Base-by-base conservation (phyloP, 1,284 basidiomycete genomes). In the Rhizoctonia solani region DNA sequence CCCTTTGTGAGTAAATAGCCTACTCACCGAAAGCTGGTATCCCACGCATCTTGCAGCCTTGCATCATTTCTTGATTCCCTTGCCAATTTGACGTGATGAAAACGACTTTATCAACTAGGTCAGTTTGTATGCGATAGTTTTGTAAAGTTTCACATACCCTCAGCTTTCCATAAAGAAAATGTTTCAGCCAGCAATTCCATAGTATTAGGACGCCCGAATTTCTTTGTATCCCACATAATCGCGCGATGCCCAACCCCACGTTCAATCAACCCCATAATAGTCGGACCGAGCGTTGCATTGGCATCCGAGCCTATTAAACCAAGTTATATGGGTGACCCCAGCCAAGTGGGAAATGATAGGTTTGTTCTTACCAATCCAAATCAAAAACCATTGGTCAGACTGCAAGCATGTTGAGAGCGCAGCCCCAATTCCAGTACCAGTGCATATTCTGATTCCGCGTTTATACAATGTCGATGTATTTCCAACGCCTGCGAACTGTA, bases 1-100 rank as follows among this genome's bases (percentile, higher is more conserved):
- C 37, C 37, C 9, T 8, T 16, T 39, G 9, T 8, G 37, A n/a
- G n/a, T 16, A 54, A 54, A n/a, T n/a, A n/a, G n/a, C 37, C 11
- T 6, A 34, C 52, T 54, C 47, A 41, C 67, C 85, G 73, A 87
- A 87, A 68, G 83, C 84, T 56, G 85, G 85, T 66, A 88, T 87
- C 21, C 82, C 82, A 29, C 81, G 82, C 70, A 79, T 79, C 75
- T 84, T 87, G 74, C 85, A 87, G 16, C 85, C 85, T 72, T 86
- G 84, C 85, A 87, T 87, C 76, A 88, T 83, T 74, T 88, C 85
- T 69, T 80, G 78, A 74, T 87, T 87, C 6, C 86, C 86, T 66
- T 81, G 79, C 72, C 76, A 80, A 74, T 87, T 87, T 1, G 84
- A 86, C 13, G 86, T 87, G 70, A 88, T 86, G 73, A 88, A 85